Conservation (phyloP, 805 yeast genomes). For the Sugiyamaella chiloensis region DNA sequence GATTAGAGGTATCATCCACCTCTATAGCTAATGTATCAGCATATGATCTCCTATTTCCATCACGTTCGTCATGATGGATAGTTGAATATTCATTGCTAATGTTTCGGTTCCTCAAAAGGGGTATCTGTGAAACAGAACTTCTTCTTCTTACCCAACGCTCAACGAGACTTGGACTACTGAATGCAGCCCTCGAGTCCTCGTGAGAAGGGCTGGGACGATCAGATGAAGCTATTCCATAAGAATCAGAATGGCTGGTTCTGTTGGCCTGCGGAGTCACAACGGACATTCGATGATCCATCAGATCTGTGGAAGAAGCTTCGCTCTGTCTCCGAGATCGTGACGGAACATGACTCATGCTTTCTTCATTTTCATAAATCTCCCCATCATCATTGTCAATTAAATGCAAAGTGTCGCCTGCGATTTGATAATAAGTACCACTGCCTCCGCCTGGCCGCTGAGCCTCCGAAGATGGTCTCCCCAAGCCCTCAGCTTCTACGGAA, state of each 20-base stretch:
- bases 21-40: constrained; percentile 18
- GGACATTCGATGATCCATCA: constrained; percentile 21
- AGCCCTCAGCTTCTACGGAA: neutral
- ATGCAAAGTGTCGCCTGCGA: constrained; percentile 16
- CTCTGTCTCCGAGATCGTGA: constrained; percentile 8
- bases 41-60: neutral
- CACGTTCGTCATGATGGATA: neutral
- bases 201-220: neutral
- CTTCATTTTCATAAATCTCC: constrained; percentile 1
- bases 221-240: constrained; percentile 1
- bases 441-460: neutral
- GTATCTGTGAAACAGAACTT: constrained; percentile 15
- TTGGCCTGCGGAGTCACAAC: constrained; percentile 4
- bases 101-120: constrained; percentile 5
- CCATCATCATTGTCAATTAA: constrained; percentile 12
- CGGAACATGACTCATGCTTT: neutral
- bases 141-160: constrained; percentile 22
- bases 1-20: constrained; percentile 6
- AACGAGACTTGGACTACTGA: constrained; percentile 11
- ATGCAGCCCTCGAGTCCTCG: neutral
- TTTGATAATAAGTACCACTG: constrained; percentile 17
- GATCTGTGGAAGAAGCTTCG: constrained; percentile 17
- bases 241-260: neutral
- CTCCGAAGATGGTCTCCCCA: neutral
- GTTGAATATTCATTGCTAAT: constrained; percentile 7